These are phyloP conservation scores for Zymoseptoria crescenta DNA, from an alignment of 2,329 filamentous ascomycete species.

Conservation along the genomic window DNA sequence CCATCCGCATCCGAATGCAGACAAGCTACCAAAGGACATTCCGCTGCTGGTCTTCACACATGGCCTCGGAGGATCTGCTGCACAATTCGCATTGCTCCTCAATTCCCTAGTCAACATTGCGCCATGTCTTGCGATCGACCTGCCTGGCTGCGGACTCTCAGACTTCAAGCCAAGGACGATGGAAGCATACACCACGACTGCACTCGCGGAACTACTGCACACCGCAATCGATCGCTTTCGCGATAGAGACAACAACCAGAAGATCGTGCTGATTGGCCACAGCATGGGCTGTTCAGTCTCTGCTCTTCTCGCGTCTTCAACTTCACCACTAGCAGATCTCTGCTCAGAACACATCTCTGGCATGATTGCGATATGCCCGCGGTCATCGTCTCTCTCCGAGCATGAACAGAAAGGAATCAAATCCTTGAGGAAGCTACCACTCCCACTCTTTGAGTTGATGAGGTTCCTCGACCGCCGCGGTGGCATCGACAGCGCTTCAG, in stretches of 20 bases:
- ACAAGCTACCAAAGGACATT: constrained; percentile 66
- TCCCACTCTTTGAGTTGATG: constrained; percentile 66
- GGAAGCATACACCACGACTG: constrained; percentile 71
- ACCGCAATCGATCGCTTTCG: constrained; percentile 66
- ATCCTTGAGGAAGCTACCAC: constrained; percentile 60
- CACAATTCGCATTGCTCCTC: constrained; percentile 77
- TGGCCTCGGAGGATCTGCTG: constrained; percentile 82
- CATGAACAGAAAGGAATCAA: constrained; percentile 40
- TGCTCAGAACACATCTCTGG: constrained; percentile 59
- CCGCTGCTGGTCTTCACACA: constrained; percentile 88
- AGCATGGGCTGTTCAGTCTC: constrained; percentile 82
- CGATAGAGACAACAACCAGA: constrained; percentile 55
- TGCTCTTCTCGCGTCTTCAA: constrained; percentile 58
- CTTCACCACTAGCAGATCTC: constrained; percentile 45
- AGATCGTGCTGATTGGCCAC: constrained; percentile 74
- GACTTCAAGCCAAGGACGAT: constrained; percentile 61
- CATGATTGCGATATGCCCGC: constrained; percentile 73
- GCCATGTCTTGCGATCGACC: constrained; percentile 78
- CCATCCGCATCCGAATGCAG: constrained; percentile 70
- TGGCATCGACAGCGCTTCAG: constrained; percentile 68
- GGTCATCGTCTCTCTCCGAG: constrained; percentile 47
- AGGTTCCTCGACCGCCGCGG: constrained; percentile 71
- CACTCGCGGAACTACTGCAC: constrained; percentile 67
- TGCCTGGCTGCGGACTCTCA: constrained; percentile 83
- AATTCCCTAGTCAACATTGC: constrained; percentile 75